Percentiles rank a stretch among this genome's conserved stretches.
phyloP scores from a whole-genome alignment of 306 rosid species.

The Prunus kanzakura region DNA sequence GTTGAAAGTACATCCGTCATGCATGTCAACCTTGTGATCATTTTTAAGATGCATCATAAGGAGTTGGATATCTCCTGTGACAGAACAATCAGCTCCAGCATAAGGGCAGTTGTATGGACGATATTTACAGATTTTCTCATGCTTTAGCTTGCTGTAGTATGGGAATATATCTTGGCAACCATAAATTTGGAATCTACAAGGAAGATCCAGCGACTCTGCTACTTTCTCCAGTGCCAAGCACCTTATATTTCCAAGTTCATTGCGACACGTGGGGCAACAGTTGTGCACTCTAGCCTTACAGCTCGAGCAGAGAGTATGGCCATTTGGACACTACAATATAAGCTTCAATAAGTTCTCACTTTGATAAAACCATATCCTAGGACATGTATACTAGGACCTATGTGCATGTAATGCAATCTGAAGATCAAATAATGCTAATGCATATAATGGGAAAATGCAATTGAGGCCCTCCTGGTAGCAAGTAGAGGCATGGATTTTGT shows the following conservation, averaged over 20 bases:
- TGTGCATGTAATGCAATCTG: neutral
- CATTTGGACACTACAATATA: conserved; percentile 46
- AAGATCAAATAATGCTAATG: neutral
- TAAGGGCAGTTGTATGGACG: conserved; percentile 55
- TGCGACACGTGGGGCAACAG: conserved; percentile 55
- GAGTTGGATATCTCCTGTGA: conserved; percentile 46
- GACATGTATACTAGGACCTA: neutral
- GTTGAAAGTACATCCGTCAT: conserved; percentile 49
- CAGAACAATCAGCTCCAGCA: conserved; percentile 52
- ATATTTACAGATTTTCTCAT: conserved; percentile 48
- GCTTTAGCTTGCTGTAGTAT: conserved; percentile 52
- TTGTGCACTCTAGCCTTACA: conserved; percentile 52
- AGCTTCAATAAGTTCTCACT: neutral
- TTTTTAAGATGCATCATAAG: conserved; percentile 51
- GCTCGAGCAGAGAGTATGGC: conserved; percentile 58
- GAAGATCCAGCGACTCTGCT: conserved; percentile 55
- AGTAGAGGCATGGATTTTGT: neutral
- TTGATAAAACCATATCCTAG: neutral
- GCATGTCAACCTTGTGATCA: conserved; percentile 59
- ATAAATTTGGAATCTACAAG: conserved; percentile 39
- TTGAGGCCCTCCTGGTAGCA: neutral
- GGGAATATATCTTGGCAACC: conserved; percentile 53
- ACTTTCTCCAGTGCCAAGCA: conserved; percentile 56
- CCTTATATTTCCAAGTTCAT: conserved; percentile 58
- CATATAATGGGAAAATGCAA: neutral